Conservation (phyloP, 495 filamentous ascomycete species). For the Penicillium cataractarum region DNA sequence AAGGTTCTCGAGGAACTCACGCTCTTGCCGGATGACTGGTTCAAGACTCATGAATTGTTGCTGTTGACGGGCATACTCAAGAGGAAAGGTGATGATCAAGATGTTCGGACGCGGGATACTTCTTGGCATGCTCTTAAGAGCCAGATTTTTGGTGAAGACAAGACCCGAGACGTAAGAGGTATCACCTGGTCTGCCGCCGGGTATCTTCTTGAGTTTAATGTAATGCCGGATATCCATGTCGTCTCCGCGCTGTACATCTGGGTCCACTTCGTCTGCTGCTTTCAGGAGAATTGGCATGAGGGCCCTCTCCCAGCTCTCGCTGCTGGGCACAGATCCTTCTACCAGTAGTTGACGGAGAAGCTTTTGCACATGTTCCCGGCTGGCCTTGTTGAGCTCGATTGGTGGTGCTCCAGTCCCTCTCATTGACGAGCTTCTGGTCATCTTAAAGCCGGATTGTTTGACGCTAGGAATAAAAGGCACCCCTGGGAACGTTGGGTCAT, state of each 20-base stretch:
- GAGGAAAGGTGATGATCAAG: conserved; percentile 89
- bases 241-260: conserved; percentile 84
- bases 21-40: conserved; percentile 95
- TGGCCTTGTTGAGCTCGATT: conserved; percentile 82
- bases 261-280: conserved; percentile 93
- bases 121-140: conserved; percentile 92
- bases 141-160: conserved; percentile 96
- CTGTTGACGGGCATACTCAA: conserved; percentile 94
- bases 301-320: conserved; percentile 83
- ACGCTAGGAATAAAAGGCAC: conserved; percentile 22
- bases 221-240: conserved; percentile 99
- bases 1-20: conserved; percentile 90
- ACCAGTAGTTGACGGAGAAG: conserved; percentile 81
- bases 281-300: conserved; percentile 89
- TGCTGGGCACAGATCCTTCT: conserved; percentile 73
- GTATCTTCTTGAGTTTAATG: conserved; percentile 95
- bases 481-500: conserved; percentile 30
- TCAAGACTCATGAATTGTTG: conserved; percentile 98
- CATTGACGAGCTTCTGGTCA: conserved; percentile 85
- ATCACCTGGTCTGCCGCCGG: conserved; percentile 85
- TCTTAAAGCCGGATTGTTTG: conserved; percentile 53
- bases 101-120: conserved; percentile 84
- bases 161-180: conserved; percentile 94
- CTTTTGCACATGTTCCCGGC: conserved; percentile 82
- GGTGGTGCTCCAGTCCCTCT: conserved; percentile 72